Percentiles rank a stretch among this genome's conserved stretches.
Conservation (phyloP, 331 rosid species). For the Pyracantha coccinea region DNA sequence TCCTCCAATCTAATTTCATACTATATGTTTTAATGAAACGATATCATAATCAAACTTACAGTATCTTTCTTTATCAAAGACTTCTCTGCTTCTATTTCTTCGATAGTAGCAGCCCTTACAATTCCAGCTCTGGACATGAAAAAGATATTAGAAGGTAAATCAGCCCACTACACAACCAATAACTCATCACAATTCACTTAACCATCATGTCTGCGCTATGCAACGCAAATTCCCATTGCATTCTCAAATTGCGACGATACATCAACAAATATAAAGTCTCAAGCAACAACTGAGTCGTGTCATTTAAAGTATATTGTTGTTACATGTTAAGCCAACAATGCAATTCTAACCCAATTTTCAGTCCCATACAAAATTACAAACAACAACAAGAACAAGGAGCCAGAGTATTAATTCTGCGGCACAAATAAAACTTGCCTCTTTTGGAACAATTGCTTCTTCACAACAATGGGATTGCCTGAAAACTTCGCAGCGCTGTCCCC, state of each 20-base stretch:
- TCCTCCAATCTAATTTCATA: background rate
- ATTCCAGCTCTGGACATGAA: constrained; percentile 28
- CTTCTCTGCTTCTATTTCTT: constrained; percentile 95
- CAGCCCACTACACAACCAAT: background rate
- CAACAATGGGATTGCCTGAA: constrained; percentile 25
- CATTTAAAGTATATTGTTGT: background rate
- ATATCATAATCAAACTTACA: constrained; percentile 32
- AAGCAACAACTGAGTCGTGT: background rate
- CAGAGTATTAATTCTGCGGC: background rate
- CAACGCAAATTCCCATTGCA: background rate
- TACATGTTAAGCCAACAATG: background rate
- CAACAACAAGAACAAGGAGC: background rate
- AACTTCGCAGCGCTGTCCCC: constrained; percentile 16
- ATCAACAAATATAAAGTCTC: background rate
- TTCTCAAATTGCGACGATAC: background rate
- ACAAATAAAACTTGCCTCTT: constrained; percentile 35
- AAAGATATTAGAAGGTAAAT: background rate
- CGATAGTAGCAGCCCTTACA: constrained; percentile 78
- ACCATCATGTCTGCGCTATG: background rate
- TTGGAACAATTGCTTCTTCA: constrained; percentile 20
- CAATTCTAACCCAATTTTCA: background rate
- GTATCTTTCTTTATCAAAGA: constrained; percentile 64
- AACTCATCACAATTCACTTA: background rate
- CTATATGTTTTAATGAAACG: background rate
- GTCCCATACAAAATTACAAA: background rate